Percentiles rank a stretch among this genome's conserved stretches.
These are phyloP conservation scores for Pogostemon cablin DNA, from an alignment of 257 asterid genomes.

Conservation along the genomic window DNA sequence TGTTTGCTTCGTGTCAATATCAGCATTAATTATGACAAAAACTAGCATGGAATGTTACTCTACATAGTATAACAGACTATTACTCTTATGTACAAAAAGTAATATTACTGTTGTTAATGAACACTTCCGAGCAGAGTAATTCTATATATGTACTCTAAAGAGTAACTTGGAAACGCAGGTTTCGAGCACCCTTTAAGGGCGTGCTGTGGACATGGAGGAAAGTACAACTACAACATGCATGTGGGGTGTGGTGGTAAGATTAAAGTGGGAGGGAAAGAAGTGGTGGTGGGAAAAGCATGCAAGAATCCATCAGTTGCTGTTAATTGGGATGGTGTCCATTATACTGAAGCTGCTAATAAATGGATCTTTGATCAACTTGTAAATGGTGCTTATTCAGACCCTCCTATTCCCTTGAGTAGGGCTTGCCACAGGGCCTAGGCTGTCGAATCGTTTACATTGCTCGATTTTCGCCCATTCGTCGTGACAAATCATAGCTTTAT, in stretches of 20 bases:
- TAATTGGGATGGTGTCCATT: constrained; percentile 72
- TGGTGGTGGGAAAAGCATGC: constrained; percentile 72
- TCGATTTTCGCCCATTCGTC: no score
- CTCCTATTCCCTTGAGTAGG: constrained; percentile 61
- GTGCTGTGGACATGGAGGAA: constrained; percentile 97
- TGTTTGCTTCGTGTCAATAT: neutral
- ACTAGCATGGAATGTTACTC: no score
- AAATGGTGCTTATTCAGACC: constrained; percentile 77
- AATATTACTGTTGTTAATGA: no score
- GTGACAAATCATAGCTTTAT: no score
- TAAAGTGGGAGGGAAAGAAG: constrained; percentile 63
- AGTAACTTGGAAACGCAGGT: constrained; percentile 43
- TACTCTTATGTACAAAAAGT: no score
- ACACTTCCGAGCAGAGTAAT: no score
- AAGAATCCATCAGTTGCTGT: constrained; percentile 57
- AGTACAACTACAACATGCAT: constrained; percentile 64
- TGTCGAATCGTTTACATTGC: no score
- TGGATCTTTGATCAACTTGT: constrained; percentile 68
- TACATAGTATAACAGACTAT: no score
- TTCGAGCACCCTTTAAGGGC: constrained; percentile 68
- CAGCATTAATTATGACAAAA: no score
- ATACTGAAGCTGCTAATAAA: constrained; percentile 75
- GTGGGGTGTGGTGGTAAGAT: constrained; percentile 66
- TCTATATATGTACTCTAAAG: no score
- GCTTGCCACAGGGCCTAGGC: constrained; percentile 52